Base-by-base conservation (phyloP, 1,139 yeast genomes). In the Zygoascus meyerae region DNA sequence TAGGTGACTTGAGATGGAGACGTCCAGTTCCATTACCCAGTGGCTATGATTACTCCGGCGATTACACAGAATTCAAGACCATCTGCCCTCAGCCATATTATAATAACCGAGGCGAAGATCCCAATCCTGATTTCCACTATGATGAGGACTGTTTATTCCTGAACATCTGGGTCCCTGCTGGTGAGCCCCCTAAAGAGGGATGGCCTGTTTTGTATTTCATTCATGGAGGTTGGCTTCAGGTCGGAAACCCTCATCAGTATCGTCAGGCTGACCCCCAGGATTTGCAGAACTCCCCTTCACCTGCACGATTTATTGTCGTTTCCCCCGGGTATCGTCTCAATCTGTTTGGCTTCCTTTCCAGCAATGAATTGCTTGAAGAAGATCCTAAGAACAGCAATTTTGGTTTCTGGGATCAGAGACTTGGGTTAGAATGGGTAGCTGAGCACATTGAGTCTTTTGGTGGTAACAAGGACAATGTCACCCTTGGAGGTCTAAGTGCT, bases 171-270 rank as follows among this genome's bases (percentile, higher is more conserved):
- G 55, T 67, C n/a, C 73, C 74, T 8, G 58, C 62, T 2, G 59
- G 63, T n/a, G 55, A 55, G 18, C 56, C 63, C 41, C 72, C 71
- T 3, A 48, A 48, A 16, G 61, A 52, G 11, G 73, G 73, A 2
- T 69, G 70, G 71, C 74, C 74, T 1, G 73, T 70, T 15, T 47
- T 67, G 39, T 53, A 65, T 30, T 70, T 64, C 50, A 64, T 70
- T 42, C 74, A 70, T 52, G 74, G 74, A 28, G 74, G 73, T 4
- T 69, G 67, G 63, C 55, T 70, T 21, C 74, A 69, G 49, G 65
- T 64, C 35, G 70, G 71, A 7, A 55, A 59, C 14, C 70, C 74
- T 5, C 59, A 60, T 45, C 55, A 55, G 35, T 53, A 58, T 33
- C 59, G 58, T 33, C 47, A 55, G 28, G 60, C 55, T 33, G 67